Base-by-base conservation (phyloP, 2,329 filamentous ascomycete species). In the Metarhizium sp. region DNA sequence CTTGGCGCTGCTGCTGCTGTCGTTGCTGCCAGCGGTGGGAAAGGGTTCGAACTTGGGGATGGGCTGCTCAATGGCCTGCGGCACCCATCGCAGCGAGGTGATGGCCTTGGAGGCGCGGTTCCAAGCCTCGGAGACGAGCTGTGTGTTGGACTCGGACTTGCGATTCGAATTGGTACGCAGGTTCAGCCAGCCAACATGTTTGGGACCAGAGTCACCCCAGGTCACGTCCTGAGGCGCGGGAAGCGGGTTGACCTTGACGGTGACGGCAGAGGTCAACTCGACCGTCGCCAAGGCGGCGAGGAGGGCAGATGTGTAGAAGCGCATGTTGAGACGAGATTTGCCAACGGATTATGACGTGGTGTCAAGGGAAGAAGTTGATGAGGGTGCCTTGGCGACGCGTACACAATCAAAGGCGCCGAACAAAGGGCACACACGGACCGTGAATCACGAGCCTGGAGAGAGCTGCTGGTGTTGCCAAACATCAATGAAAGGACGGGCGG, bases 41-140 rank as follows among this genome's bases (percentile, higher is more conserved):
- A 82, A 82, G 0, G 76, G 70, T 10, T 75, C 70, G 57, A 77
- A 82, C 11, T 64, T 68, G 3, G 75, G 68, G 49, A 79, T 74
- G 0, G 79, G 78, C 29, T 74, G 73, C 64, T 83, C 78, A 1
- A 70, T 69, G 10, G 77, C 79, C 40, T 73, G 72, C 2, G 80
- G 79, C 11, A 75, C 71, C 80, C 80, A 84, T 67, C 76, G 71
- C 34, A 83, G 66, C 2, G 69, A 70, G 45, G 61, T 67, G 55
- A 82, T 79, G 48, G 76, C 66, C 8, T 69, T 62, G 66, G 69
- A 76, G 18, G 77, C 71, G 54, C 80, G 78, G 53, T 73, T 66
- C 74, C 79, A 82, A 16, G 73, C 80, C 50, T 73, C 68, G 11
- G 59, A 59, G 43, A 80, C 59, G 47, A 79, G 62, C 10, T 54